Base-by-base conservation (phyloP, 2,329 filamentous ascomycete genomes). In the Neospermospora avenae region DNA sequence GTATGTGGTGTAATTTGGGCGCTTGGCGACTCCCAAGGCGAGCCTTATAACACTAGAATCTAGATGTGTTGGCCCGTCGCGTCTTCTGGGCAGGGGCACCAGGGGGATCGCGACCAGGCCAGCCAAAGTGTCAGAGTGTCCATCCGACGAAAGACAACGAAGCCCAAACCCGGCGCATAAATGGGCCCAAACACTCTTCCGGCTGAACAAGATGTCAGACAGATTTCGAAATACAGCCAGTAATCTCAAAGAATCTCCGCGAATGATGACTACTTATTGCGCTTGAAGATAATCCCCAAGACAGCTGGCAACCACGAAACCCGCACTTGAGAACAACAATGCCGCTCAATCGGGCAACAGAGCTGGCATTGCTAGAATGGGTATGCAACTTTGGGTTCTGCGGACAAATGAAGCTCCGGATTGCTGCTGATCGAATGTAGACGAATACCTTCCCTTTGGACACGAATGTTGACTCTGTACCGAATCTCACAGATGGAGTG, bases 301-400 rank as follows among this genome's bases (percentile, higher is more conserved):
- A 24, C 25, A 34, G 42, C 28, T 51, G 37, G n/a, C 16, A 51
- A 42, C 51, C 24, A 11, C 20, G 44, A 54, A 45, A 34, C 7
- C 13, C 25, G 42, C 41, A 41, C 41, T 37, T 44, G 25, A 39
- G 42, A 18, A 37, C 51, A 60, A 64, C 54, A 53, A 68, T 69
- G 67, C 44, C 55, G 18, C 58, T 60, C 52, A 64, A 20, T 51
- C 59, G 41, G 67, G 77, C 77, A 66, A 78, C 79, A 72, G 81
- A 83, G 75, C 74, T 73, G 65, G 82, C 83, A 73, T 79, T 86
- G 42, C 71, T 85, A 54, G 80, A 80, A 74, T 84, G 83, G 75
- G 81, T 84, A 70, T 66, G 75, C 28, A 10, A 31, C 11, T 10
- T 31, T 10, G 71, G 39, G 62, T 18, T 60, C 62, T 55, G 57